A percentile compares a stretch with the other conserved stretches of the same genome.
phyloP scores from a whole-genome alignment of 495 filamentous ascomycete species.

The Penicillium canariense region DNA sequence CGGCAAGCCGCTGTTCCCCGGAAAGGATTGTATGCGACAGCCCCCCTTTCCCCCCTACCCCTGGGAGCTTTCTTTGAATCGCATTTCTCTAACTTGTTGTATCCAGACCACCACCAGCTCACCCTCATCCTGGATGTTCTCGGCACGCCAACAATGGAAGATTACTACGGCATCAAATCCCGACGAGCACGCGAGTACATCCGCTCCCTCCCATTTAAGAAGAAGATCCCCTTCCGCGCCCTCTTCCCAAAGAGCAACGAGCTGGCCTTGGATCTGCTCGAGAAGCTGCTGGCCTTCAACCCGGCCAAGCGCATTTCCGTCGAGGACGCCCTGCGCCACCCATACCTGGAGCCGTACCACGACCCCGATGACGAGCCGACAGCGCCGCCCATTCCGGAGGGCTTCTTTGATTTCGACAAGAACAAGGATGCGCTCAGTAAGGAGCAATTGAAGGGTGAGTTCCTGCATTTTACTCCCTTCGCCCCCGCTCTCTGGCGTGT shows the following conservation, averaged over 20 bases:
- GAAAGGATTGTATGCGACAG: constrained; percentile 85
- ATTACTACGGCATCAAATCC: constrained; percentile 99
- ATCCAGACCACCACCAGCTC: constrained; percentile 91
- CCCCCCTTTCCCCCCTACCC: background rate
- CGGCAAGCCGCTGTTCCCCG: constrained; percentile 96
- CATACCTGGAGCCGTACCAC: constrained; percentile 98
- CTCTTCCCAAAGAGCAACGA: constrained; percentile 98
- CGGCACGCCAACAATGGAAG: constrained; percentile 99
- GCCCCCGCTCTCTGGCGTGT: background rate
- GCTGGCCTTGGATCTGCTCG: constrained; percentile 86
- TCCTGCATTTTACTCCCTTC: background rate
- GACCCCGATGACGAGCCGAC: constrained; percentile 99
- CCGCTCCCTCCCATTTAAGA: constrained; percentile 99
- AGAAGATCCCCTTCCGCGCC: constrained; percentile 97
- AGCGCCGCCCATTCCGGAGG: constrained; percentile 91
- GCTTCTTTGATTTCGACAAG: constrained; percentile 99
- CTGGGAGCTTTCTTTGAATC: constrained; percentile 14
- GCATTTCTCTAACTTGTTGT: background rate
- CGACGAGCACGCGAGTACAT: constrained; percentile 98
- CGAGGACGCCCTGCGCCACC: constrained; percentile 94
- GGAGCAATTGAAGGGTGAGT: constrained; percentile 88
- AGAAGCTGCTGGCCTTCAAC: constrained; percentile 96
- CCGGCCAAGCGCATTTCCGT: constrained; percentile 98
- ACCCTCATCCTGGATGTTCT: constrained; percentile 97
- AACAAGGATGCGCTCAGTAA: constrained; percentile 99